Conservation (phyloP, 2,329 filamentous ascomycete species). For the Ustilaginoidea virens region DNA sequence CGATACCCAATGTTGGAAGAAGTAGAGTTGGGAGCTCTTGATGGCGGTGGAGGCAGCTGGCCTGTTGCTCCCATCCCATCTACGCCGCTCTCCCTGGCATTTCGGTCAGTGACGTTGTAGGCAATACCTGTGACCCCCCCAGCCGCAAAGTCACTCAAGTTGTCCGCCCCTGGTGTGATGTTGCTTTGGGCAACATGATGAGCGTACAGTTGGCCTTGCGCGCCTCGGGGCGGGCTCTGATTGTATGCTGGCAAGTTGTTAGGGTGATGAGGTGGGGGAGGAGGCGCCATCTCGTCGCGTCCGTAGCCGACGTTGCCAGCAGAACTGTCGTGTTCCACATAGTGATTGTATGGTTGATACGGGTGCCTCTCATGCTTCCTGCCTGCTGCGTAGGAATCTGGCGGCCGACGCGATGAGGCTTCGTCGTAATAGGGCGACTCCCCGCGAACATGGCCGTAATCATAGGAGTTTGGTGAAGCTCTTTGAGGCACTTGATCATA, state of each 20-base stretch:
- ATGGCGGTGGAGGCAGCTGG: slow-evolving; percentile 22
- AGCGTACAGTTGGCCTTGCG: slow-evolving; percentile 13
- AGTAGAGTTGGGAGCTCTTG: slow-evolving; percentile 14
- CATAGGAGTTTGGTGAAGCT: slow-evolving; percentile 9
- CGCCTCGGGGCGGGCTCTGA: slow-evolving; percentile 5
- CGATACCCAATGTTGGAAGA: slow-evolving; percentile 8
- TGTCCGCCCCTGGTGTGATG: slow-evolving; percentile 49
- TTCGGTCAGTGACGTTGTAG: slow-evolving; percentile 47
- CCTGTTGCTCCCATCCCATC: slow-evolving; percentile 37
- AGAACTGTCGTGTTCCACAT: slow-evolving; percentile 1
- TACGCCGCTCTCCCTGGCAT: slow-evolving; percentile 48
- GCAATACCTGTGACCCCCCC: slow-evolving; percentile 56
- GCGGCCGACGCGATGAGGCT: slow-evolving; percentile 5
- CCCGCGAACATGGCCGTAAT: slow-evolving; percentile 1
- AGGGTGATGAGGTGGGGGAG: slow-evolving; percentile 8
- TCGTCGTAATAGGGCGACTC: slow-evolving; percentile 15
- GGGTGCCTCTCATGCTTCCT: slow-evolving; percentile 1
- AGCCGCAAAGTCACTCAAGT: slow-evolving; percentile 44
- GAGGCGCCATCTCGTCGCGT: neutral
- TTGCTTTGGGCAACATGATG: slow-evolving; percentile 14
- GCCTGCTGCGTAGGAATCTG: neutral
- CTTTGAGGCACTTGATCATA: neutral
- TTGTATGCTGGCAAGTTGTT: slow-evolving; percentile 11
- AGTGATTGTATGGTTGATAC: slow-evolving; percentile 1
- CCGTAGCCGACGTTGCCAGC: slow-evolving; percentile 1